Base-by-base conservation (phyloP, 2,329 filamentous ascomycete genomes). In the Diaporthe capsici region DNA sequence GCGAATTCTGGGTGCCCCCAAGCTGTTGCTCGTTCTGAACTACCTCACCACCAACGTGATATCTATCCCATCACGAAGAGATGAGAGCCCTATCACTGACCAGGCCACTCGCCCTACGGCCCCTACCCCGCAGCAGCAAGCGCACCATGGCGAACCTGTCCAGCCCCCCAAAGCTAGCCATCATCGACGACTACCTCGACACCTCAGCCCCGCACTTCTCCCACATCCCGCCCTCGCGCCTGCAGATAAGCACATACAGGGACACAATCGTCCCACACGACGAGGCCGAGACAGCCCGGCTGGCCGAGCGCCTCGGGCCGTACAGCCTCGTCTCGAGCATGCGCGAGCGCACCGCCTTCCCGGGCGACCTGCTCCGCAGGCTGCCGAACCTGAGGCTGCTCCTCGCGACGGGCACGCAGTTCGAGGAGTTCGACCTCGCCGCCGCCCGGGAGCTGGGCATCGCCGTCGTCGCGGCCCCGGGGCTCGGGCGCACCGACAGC, bases 321-420 rank as follows among this genome's bases (percentile, higher is more conserved):
- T 94, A 90, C 81, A 84, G 86, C 22, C 84, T 91, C 67, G 88
- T 94, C 63, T 82, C 81, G 37, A 88, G 88, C 1, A 92, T 94
- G 89, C 89, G 92, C 75, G 92, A 94, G 82, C 90, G 92, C 39
- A 94, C 92, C 0, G 86, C 91, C 0, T 92, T 94, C 78, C 87
- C 90, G 0, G 84, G 82, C 2, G 83, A 85, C 0, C 83, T 93
- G 0, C 85, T 93, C 6, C 80, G 84, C 4, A 81, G 86, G 22
- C 86, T 94, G 0, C 92, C 92, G 0, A 93, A 93, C 65, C 84
- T 94, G 3, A 91, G 89, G 79, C 83, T 93, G 0, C 85, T 94
- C 12, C 85, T 94, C 17, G 92, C 90, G 2, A 92, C 91, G 0
- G 91, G 90, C 3, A 87, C 84, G 0, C 88, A 90, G 51, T 93